Evolutionary conservation across 805 yeast genomes (phyloP), one percentile per base, ranked within the genome.

Genomic region (Teunomyces gatunensis): DNA sequence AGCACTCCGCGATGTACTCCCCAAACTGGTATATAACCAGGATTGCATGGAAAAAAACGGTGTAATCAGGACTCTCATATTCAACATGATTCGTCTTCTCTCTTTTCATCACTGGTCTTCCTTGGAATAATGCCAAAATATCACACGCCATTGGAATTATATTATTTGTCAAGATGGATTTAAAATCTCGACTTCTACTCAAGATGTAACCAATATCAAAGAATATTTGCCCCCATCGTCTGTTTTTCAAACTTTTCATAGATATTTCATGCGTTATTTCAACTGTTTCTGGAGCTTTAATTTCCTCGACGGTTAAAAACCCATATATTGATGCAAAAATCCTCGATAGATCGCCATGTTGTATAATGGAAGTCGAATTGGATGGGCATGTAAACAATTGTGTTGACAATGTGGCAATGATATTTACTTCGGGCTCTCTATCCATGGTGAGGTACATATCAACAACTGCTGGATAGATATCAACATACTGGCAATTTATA

Each of bases 311-410:
- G 1, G 89, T 81, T 17, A 88, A 68, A 55, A 80, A 83, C 1
- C 83, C 83, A 56, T 79, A 83, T 2, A 87, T 74, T 6, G 84
- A 68, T 4, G 87, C 83, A 47, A 86, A 64, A 47, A 87, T 77
- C 42, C 82, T 73, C 2, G 83, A 72, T 17, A 85, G 66, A 51
- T 84, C 88, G 6, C 89, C 89, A 55, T 83, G 86, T 27, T 71
- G 64, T 5, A 83, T 74, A 21, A 87, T 78, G 23, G 80, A 68
- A 1, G 79, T 78, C 0, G 96, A 84, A 53, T 86, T 84, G 0
- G 90, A 79, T 0, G 97, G 97, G 46, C 96, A 85, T 0, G 97
- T 91, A 64, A 90, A 90, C 18, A 94, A 68, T 65, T 94, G 99
- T 0, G 92, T 83, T 0, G 95, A 83, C 17, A 92, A 68, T 33